Base-by-base conservation (phyloP, 768 basidiomycete genomes). In the Amyloporia xantha region DNA sequence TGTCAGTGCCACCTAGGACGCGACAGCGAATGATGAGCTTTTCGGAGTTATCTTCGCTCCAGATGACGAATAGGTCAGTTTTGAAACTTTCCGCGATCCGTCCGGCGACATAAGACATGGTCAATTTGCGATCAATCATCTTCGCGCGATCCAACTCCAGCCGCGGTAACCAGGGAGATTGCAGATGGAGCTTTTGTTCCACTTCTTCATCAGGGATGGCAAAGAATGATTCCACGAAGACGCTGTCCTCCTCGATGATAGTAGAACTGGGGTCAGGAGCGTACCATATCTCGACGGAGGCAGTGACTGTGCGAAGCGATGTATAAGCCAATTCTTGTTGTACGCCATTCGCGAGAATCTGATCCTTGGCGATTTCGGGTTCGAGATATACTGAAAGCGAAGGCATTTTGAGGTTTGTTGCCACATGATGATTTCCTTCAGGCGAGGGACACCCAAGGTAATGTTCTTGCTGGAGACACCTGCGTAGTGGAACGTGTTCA, bases 401-500 rank as follows among this genome's bases (percentile, higher is more conserved):
- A 0, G 96, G 96, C 0, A 96, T 99, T 71, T 97, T 96, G 78
- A 98, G 96, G 64, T 98, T 94, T 17, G 86, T 89, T 0, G 96
- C 96, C 51, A 98, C 94, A 61, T 99, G 72, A 99, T 98, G 58
- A 98, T 97, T 69, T 98, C 96, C 72, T 98, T 98, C 55, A 99
- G 67, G 68, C 96, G 94, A 2, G 96, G 96, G 1, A 99, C 96
- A 84, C 96, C 96, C 51, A 98, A 90, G 0, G 96, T 99, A 43
- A 99, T 96, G 69, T 96, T 97, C 72, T 98, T 98, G 62, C 89
- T 92, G n/a, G 96, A 95, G 21, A 99, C 96, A 84, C 96, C 96
- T 52, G 96, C 96, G 65, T 97, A 98, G 69, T 99, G 96, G 89
- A 98, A 99, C 0, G 95, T 98, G 67, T 99, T 99, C 50, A 99